These are phyloP conservation scores for Gossypium lobatum DNA, from an alignment of 441 rosid genomes.

Conservation along the genomic window DNA sequence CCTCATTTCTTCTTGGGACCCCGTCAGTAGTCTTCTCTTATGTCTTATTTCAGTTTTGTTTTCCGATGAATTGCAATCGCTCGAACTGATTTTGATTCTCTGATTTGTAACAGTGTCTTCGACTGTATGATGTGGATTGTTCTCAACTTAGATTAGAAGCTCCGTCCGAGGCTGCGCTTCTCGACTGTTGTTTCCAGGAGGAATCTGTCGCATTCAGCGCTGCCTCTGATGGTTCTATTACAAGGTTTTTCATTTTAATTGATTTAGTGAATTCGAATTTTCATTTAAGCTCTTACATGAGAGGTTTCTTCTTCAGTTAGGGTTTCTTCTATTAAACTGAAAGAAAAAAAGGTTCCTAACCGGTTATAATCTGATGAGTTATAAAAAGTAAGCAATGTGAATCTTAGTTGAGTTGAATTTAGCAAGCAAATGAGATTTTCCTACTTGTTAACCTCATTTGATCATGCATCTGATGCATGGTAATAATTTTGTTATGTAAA, in stretches of 20 bases:
- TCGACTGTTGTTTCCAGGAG: conserved; percentile 68
- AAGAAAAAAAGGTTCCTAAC: background rate
- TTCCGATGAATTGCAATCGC: background rate
- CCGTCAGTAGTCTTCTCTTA: conserved; percentile 36
- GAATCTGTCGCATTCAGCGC: conserved; percentile 49
- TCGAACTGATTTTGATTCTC: background rate
- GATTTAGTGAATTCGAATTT: background rate
- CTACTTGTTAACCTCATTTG: background rate
- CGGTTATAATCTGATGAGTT: background rate
- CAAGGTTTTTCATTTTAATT: conserved; percentile 38
- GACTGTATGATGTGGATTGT: conserved; percentile 67
- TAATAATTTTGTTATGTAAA: background rate
- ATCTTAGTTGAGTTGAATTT: background rate
- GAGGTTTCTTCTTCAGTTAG: background rate
- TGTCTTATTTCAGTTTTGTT: background rate
- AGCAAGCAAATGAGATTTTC: background rate
- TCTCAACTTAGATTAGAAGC: conserved; percentile 43
- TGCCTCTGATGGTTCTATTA: conserved; percentile 62
- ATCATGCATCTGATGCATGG: background rate
- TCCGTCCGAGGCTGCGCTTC: conserved; percentile 49
- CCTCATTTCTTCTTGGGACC: conserved; percentile 89
- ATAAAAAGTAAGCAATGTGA: background rate
- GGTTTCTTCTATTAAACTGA: background rate
- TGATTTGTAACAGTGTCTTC: conserved; percentile 39
- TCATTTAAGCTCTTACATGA: background rate